Base-by-base conservation (phyloP, 331 rosid genomes). In the Dryas integrifolia region DNA sequence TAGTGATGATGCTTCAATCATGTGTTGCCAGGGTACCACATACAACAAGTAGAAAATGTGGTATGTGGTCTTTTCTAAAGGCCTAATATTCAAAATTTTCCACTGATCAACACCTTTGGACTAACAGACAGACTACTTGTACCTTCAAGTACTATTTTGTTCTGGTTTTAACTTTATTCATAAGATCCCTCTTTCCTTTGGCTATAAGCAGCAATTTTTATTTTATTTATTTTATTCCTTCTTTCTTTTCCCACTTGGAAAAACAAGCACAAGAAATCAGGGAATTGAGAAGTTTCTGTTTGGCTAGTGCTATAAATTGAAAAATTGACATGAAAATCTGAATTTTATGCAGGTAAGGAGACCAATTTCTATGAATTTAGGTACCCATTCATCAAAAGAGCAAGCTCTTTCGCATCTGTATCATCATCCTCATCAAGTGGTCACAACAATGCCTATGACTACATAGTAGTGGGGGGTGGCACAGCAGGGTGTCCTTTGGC, bases 401-500 rank as follows among this genome's bases (percentile, higher is more conserved):
- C 98, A 43, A 91, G 98, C 77, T 74, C 89, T 57, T 95, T 95
- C 75, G 67, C 90, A 47, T 73, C 86, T 4, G 30, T 74, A 51
- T 63, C 84, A 5, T 85, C 96, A 67, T 88, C 89, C 56, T 79
- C 92, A 62, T 76, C 88, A 0, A 79, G 80, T 49, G 39, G 80
- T 9, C 72, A 39, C 13, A 75, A 59, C 64, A 70, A 78, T 12
- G 92, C 12, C 0, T 95, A 82, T 76, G 98, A 95, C 61, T 95
- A 95, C 82, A 95, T 95, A 72, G 77, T 95, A 26, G 87, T 95
- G 15, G 98, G 98, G 39, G 98, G 98, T 6, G 98, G 98, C 49
- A 88, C 96, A 7, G 96, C 96, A 13, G 98, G 98, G 14, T 91
- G 98, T 58, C 98, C 98, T 49, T 59, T 95, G 79, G 98, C 96